Conservation (phyloP, 495 filamentous ascomycete genomes). For the Hypoxylon crocopeplum region DNA sequence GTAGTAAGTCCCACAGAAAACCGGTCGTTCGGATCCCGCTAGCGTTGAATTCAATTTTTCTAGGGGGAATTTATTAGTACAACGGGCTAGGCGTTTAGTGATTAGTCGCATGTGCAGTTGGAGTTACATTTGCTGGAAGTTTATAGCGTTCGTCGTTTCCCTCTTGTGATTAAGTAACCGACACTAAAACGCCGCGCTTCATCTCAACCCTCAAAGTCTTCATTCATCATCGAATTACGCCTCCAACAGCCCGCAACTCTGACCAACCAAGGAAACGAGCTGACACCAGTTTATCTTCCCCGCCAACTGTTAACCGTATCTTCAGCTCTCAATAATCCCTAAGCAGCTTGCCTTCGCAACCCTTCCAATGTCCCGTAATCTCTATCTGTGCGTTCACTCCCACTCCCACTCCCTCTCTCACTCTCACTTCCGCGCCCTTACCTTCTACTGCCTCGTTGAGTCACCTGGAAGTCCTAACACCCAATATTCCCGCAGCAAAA, state of each 20-base stretch:
- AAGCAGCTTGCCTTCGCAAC: slow-evolving; percentile 9
- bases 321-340: neutral
- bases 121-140: no score
- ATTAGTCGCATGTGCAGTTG: slow-evolving; percentile 26
- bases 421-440: neutral
- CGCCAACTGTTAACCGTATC: slow-evolving; percentile 7
- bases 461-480: slow-evolving; percentile 8
- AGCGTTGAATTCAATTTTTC: slow-evolving; percentile 30
- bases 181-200: slow-evolving; percentile 41
- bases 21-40: slow-evolving; percentile 28
- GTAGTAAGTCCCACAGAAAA: slow-evolving; percentile 13
- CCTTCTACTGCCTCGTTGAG: neutral
- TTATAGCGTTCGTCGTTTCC: no score
- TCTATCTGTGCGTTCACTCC: slow-evolving; percentile 12
- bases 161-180: slow-evolving; percentile 40
- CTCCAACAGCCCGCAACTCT: slow-evolving; percentile 13
- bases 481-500: slow-evolving; percentile 3
- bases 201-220: slow-evolving; percentile 40
- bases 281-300: neutral
- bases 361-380: slow-evolving; percentile 28
- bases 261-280: slow-evolving; percentile 2
- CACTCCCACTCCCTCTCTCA: neutral
- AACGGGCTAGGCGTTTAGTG: neutral
- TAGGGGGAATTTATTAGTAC: neutral
- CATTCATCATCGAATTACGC: slow-evolving; percentile 28